phyloP scores from a whole-genome alignment of 495 filamentous ascomycete genomes.

The Platismatia glauca region DNA sequence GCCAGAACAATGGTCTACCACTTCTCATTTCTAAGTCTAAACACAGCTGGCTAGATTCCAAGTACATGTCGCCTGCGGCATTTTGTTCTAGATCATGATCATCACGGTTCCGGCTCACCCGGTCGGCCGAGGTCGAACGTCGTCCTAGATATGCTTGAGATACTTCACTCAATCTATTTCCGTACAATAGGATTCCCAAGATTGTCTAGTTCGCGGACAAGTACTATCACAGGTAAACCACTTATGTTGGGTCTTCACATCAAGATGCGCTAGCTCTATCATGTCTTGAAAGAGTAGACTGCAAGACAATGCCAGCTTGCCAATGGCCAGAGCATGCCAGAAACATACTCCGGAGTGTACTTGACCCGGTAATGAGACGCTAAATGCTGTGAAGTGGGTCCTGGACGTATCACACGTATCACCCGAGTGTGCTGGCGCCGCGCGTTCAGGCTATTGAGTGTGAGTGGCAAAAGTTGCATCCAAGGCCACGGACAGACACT shows the following conservation, averaged over 20 bases:
- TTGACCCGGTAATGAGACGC: conserved; percentile 45
- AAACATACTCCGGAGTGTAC: conserved; percentile 60
- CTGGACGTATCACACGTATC: conserved; percentile 26
- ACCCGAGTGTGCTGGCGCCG: background rate
- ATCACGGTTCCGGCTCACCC: background rate
- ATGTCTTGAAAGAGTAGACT: background rate
- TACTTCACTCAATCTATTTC: background rate
- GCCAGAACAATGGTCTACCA: too few species aligned
- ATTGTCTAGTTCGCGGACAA: background rate
- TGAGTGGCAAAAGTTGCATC: conserved; percentile 2
- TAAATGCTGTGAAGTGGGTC: conserved; percentile 40
- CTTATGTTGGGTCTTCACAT: conserved; percentile 9
- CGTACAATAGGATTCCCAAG: background rate
- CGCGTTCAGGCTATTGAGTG: conserved; percentile 26
- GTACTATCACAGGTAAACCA: conserved; percentile 4
- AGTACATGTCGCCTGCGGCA: too few species aligned
- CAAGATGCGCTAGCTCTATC: background rate
- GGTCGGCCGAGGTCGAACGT: background rate
- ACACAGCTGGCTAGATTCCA: too few species aligned
- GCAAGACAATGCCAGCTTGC: conserved; percentile 30
- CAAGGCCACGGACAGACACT: background rate
- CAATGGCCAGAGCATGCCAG: conserved; percentile 52
- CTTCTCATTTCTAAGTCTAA: too few species aligned
- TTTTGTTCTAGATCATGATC: too few species aligned
- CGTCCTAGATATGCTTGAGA: background rate